phyloP scores from a whole-genome alignment of 169 alveolate genomes.

The Babesia ovis region DNA sequence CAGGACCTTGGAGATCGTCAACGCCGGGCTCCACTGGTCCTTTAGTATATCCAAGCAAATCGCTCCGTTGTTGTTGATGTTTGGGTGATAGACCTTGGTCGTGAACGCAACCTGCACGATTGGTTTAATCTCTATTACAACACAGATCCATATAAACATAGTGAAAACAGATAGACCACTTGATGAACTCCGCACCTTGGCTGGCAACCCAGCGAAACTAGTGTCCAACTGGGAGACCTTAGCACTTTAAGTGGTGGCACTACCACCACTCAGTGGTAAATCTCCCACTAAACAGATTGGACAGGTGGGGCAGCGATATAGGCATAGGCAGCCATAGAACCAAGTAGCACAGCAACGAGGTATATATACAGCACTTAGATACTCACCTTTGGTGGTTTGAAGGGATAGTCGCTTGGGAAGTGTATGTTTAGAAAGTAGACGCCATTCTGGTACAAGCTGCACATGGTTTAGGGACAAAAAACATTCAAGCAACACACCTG shows the following conservation, averaged over 20 bases:
- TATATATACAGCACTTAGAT: neutral
- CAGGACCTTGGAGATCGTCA: constrained; percentile 97
- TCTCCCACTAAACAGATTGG: too few species aligned
- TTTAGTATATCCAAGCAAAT: constrained; percentile 97
- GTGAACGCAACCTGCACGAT: constrained; percentile 87
- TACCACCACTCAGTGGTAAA: too few species aligned
- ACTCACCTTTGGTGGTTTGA: constrained; percentile 98
- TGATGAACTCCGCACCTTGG: too few species aligned
- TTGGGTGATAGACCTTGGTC: constrained; percentile 98
- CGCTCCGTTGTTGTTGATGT: constrained; percentile 95
- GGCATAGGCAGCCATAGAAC: neutral
- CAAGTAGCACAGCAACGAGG: too few species aligned
- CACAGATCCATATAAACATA: too few species aligned
- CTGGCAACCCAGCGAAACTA: too few species aligned
- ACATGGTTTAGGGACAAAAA: constrained; percentile 30
- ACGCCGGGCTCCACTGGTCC: constrained; percentile 99
- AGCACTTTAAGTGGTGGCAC: too few species aligned
- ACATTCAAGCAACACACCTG: constrained; percentile 69
- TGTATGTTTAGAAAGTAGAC: constrained; percentile 95
- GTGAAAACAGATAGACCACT: too few species aligned
- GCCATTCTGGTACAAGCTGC: constrained; percentile 96
- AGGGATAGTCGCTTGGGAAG: constrained; percentile 99
- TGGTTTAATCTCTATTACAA: too few species aligned
- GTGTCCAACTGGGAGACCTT: too few species aligned
- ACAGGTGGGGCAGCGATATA: neutral